These are phyloP conservation scores for Penium margaritaceum DNA, from an alignment of 139 green algal species.

Conservation along the genomic window DNA sequence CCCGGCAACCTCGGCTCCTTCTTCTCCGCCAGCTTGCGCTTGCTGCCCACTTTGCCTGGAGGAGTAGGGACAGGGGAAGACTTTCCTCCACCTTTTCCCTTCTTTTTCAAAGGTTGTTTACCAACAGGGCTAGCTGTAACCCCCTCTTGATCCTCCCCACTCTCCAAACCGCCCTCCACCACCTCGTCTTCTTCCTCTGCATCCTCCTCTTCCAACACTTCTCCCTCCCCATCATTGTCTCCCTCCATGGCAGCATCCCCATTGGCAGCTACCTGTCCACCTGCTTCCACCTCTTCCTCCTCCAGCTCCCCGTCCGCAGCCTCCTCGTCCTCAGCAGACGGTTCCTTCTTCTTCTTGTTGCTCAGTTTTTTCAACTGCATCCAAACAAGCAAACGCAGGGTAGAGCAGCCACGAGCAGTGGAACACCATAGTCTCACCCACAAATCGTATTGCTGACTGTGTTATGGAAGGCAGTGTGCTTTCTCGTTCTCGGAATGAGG, in stretches of 20 bases:
- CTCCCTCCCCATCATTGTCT: no score
- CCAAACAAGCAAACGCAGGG: no score
- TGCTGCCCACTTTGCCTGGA: no score
- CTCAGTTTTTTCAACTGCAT: constrained; percentile 88
- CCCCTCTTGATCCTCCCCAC: constrained; percentile 10
- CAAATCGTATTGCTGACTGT: no score
- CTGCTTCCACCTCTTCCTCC: constrained; percentile 38
- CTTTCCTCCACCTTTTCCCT: neutral
- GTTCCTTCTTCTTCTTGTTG: constrained; percentile 59
- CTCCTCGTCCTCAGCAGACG: constrained; percentile 23
- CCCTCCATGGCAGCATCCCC: no score
- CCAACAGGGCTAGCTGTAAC: constrained; percentile 15
- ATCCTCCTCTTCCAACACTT: no score
- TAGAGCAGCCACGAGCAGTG: no score
- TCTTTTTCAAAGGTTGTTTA: constrained; percentile 7
- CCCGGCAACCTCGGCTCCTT: constrained; percentile 22
- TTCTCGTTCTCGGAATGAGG: no score
- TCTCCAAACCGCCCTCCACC: constrained; percentile 18
- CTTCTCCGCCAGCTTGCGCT: neutral
- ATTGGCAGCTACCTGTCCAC: no score
- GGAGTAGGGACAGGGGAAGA: neutral
- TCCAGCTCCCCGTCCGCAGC: constrained; percentile 1
- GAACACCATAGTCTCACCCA: no score
- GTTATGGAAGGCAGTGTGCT: no score
- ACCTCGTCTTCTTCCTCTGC: constrained; percentile 5